These are phyloP conservation scores for Schizochytrium sp. DNA, from an alignment of 108 stramenopile genomes.

Conservation along the genomic window DNA sequence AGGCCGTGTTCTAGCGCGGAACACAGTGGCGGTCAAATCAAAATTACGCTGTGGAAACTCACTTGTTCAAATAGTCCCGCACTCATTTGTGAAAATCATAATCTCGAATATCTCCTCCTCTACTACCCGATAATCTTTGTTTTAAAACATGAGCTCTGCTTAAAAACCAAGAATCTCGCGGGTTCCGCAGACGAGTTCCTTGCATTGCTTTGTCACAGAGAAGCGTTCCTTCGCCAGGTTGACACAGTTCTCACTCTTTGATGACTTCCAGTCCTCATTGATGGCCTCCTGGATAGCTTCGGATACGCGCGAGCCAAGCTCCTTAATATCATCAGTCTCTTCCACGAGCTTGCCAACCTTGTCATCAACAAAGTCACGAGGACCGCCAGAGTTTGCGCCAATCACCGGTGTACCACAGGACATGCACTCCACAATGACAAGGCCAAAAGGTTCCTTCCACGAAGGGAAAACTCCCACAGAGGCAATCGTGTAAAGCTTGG, in stretches of 20 bases:
- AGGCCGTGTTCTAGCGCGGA: no score
- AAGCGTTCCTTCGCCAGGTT: slow-evolving; percentile 3
- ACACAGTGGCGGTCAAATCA: no score
- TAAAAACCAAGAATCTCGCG: not conserved
- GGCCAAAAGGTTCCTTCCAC: slow-evolving; percentile 26
- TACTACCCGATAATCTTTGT: no score
- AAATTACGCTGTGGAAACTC: no score
- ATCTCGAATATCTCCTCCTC: no score
- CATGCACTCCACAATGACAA: slow-evolving; percentile 30
- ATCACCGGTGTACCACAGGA: slow-evolving; percentile 25
- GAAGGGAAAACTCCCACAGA: slow-evolving; percentile 17
- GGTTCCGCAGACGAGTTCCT: slow-evolving; percentile 1
- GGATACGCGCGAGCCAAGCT: slow-evolving; percentile 20
- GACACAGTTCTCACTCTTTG: not conserved
- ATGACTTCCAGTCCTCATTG: slow-evolving; percentile 28
- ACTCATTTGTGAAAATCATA: no score
- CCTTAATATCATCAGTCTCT: not conserved
- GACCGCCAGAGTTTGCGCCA: slow-evolving; percentile 21
- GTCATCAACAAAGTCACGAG: not conserved
- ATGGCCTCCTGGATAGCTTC: not conserved
- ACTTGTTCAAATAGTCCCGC: no score
- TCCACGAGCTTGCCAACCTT: slow-evolving; percentile 19
- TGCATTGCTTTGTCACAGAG: slow-evolving; percentile 25
- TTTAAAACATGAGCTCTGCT: not conserved
- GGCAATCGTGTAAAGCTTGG: slow-evolving; percentile 29